phyloP scores from a whole-genome alignment of 495 filamentous ascomycete species.

The Halenospora varia region DNA sequence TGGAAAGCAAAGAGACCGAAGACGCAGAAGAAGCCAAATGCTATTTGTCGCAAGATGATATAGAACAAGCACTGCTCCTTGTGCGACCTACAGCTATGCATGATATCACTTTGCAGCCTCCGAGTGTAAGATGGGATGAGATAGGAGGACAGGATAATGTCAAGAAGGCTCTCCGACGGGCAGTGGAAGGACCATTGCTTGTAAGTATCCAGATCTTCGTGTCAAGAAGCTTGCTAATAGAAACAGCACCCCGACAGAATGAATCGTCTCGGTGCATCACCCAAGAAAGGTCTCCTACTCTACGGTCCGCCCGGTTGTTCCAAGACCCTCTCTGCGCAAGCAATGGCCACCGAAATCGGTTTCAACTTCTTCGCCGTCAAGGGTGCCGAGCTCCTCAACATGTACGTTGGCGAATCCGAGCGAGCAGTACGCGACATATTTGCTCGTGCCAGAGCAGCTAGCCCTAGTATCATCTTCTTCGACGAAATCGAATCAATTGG shows the following conservation, averaged over 20 bases:
- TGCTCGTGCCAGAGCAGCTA: constrained; percentile 76
- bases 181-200: constrained; percentile 62
- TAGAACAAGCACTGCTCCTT: constrained; percentile 36
- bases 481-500: constrained; percentile 96
- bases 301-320: constrained; percentile 96
- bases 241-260: constrained; percentile 55
- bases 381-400: constrained; percentile 92
- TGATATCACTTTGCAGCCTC: constrained; percentile 83
- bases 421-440: constrained; percentile 85
- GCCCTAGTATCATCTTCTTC: constrained; percentile 95
- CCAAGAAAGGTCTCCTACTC: constrained; percentile 79
- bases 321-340: constrained; percentile 91
- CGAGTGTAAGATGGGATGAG: constrained; percentile 82
- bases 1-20: constrained; percentile 18
- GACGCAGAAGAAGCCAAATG: constrained; percentile 22
- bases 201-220: constrained; percentile 32
- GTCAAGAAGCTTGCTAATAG: background rate
- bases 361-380: constrained; percentile 96
- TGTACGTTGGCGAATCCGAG: constrained; percentile 98
- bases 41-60: constrained; percentile 36
- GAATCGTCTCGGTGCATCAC: constrained; percentile 54
- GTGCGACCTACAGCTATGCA: constrained; percentile 81
- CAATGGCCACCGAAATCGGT: constrained; percentile 85
- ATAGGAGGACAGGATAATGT: constrained; percentile 85
- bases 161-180: constrained; percentile 61